Conservation (phyloP, 2,329 filamentous ascomycete genomes). For the Metarhizium album region DNA sequence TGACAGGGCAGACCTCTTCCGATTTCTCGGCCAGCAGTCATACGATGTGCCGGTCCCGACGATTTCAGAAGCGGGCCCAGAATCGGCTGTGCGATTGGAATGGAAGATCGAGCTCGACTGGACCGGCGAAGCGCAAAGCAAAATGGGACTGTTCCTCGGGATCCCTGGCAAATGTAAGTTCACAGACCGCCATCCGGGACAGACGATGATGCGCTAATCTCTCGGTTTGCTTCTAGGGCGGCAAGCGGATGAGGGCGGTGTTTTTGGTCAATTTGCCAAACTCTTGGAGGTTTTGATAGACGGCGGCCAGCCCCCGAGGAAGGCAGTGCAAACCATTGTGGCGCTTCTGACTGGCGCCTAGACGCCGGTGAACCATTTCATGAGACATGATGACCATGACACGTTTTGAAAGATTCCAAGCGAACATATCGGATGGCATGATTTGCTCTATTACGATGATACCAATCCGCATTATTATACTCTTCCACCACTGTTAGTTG, state of each 20-base stretch:
- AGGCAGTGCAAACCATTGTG: slow-evolving; percentile 48
- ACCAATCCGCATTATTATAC: slow-evolving; percentile 1
- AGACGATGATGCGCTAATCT: slow-evolving; percentile 9
- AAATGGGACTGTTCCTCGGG: slow-evolving; percentile 41
- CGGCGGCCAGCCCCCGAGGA: slow-evolving; percentile 41
- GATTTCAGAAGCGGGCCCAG: slow-evolving; percentile 19
- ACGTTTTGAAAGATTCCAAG: not conserved
- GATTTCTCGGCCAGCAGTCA: slow-evolving; percentile 41
- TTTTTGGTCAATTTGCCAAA: slow-evolving; percentile 44
- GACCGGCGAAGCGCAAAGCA: slow-evolving; percentile 59
- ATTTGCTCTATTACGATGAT: slow-evolving; percentile 5
- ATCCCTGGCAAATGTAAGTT: slow-evolving; percentile 54
- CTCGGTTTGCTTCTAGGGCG: slow-evolving; percentile 39
- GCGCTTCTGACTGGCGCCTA: slow-evolving; percentile 44
- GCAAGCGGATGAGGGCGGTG: slow-evolving; percentile 43
- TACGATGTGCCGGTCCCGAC: slow-evolving; percentile 32
- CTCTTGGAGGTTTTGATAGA: slow-evolving; percentile 50
- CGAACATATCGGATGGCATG: not conserved
- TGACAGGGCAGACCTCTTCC: slow-evolving; percentile 34
- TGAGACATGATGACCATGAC: slow-evolving; percentile 9
- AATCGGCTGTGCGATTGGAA: slow-evolving; percentile 39
- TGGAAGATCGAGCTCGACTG: slow-evolving; percentile 61
- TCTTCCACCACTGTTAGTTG: not conserved
- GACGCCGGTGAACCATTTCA: slow-evolving; percentile 7
- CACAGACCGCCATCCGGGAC: not conserved